Percentiles rank a stretch among this genome's conserved stretches.
phyloP scores from a whole-genome alignment of 805 yeast genomes.

The Myxozyma mucilagina region DNA sequence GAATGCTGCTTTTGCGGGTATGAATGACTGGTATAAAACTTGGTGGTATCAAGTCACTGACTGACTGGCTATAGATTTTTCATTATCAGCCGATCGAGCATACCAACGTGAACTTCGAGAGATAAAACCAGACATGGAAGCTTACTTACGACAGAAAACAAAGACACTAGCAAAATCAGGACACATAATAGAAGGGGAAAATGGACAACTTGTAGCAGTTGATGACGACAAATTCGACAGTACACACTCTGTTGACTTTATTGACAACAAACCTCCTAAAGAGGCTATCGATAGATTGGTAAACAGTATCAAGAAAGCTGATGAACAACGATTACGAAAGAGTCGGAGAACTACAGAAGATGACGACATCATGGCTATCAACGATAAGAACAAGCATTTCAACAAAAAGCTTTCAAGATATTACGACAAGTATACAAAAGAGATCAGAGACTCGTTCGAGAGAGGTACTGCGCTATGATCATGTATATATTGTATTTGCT shows the following conservation, averaged over 20 bases:
- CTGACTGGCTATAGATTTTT: conserved; percentile 42
- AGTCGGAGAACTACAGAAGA: conserved; percentile 40
- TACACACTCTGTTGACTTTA: conserved; percentile 32
- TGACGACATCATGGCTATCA: conserved; percentile 49
- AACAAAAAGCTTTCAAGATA: conserved; percentile 66
- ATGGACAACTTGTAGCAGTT: conserved; percentile 23
- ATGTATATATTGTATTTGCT: not conserved
- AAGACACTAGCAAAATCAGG: conserved; percentile 34
- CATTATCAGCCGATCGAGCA: conserved; percentile 59
- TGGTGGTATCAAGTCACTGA: not conserved
- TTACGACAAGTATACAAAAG: conserved; percentile 48
- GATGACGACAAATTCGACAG: conserved; percentile 24
- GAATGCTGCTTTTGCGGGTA: conserved; percentile 44
- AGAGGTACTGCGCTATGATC: conserved; percentile 41
- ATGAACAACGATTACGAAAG: conserved; percentile 44
- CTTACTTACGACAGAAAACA: conserved; percentile 46
- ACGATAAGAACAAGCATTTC: conserved; percentile 72
- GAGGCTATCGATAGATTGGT: conserved; percentile 40
- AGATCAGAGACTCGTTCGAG: conserved; percentile 42
- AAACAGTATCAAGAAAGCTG: conserved; percentile 36
- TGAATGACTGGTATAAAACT: conserved; percentile 20
- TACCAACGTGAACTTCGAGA: conserved; percentile 55
- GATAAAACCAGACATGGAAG: conserved; percentile 45
- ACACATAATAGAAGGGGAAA: conserved; percentile 32
- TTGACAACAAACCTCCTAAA: conserved; percentile 44